Conservation (phyloP, 495 filamentous ascomycete species). For the Penicillium bovifimosum region DNA sequence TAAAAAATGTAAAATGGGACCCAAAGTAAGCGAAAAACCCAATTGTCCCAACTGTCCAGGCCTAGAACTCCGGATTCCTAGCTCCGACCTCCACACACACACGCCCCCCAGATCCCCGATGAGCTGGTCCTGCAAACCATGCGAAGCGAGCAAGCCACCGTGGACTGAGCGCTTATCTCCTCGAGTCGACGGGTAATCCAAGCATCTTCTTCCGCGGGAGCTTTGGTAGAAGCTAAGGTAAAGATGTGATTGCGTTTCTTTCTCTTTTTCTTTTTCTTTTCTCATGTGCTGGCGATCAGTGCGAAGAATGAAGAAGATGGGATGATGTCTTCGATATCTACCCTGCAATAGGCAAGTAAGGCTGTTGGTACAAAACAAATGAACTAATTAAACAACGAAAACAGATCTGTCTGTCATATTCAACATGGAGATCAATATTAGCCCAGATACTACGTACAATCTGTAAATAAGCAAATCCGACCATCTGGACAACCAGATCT, state of each 20-base stretch:
- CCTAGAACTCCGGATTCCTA: neutral
- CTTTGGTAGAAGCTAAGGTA: constrained; percentile 21
- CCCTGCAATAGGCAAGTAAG: too few relatives aligned
- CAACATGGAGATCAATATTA: too few relatives aligned
- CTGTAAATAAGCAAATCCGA: too few relatives aligned
- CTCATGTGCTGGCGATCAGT: constrained; percentile 25
- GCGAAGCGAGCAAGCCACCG: constrained; percentile 3
- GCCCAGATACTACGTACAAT: too few relatives aligned
- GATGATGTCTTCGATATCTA: neutral
- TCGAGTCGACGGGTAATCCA: constrained; percentile 15
- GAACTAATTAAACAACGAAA: too few relatives aligned
- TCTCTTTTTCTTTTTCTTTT: too few relatives aligned
- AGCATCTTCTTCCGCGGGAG: constrained; percentile 14
- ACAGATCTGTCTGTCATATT: too few relatives aligned
- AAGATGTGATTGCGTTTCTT: constrained; percentile 15
- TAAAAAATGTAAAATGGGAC: neutral
- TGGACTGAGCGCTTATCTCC: constrained; percentile 24
- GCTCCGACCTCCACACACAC: neutral
- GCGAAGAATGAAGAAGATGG: constrained; percentile 3
- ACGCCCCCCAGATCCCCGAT: neutral
- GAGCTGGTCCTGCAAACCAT: constrained; percentile 5
- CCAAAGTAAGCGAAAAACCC: neutral
- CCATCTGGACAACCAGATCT: too few relatives aligned
- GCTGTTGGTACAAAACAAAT: too few relatives aligned
- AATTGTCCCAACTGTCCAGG: neutral